Evolutionary conservation across 176 grass and related monocot species (phyloP).

Genomic region (Eleusine coracana): DNA sequence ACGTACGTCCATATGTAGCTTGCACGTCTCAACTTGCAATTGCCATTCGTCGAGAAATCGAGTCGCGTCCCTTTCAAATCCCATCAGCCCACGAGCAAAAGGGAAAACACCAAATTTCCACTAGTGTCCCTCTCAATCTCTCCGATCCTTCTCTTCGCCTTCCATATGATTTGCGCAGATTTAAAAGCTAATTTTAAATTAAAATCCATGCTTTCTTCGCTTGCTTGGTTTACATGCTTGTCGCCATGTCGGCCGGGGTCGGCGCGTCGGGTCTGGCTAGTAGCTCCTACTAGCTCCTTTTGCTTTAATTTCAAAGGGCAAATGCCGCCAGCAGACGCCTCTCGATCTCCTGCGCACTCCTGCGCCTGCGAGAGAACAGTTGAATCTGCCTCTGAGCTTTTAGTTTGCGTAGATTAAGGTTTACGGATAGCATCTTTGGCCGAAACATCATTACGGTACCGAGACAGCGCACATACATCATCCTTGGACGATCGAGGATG

Average conservation of each 20-base stretch:
- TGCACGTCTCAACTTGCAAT: background rate
- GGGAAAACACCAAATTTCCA: background rate
- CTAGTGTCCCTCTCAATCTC: background rate
- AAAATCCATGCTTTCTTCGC: background rate
- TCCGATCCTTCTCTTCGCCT: background rate
- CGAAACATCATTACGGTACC: slow-evolving; percentile 20
- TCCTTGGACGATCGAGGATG: slow-evolving; percentile 30
- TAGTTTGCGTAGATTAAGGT: slow-evolving; percentile 40
- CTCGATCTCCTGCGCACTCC: background rate
- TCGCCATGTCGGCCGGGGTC: background rate
- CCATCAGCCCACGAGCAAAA: background rate
- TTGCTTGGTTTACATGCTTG: slow-evolving; percentile 31
- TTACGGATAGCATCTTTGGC: slow-evolving; percentile 35
- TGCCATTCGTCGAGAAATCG: background rate
- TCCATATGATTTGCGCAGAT: background rate
- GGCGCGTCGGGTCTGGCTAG: background rate
- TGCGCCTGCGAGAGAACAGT: background rate
- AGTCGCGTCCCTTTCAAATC: slow-evolving; percentile 7
- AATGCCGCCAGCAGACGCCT: background rate
- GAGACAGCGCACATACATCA: background rate
- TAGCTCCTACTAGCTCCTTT: too few species aligned
- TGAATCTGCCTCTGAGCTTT: background rate
- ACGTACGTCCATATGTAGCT: background rate
- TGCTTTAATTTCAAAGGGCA: background rate
- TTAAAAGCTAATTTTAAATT: background rate